Conservation (phyloP, 1,284 basidiomycete genomes). For the Gymnopus androsaceus region DNA sequence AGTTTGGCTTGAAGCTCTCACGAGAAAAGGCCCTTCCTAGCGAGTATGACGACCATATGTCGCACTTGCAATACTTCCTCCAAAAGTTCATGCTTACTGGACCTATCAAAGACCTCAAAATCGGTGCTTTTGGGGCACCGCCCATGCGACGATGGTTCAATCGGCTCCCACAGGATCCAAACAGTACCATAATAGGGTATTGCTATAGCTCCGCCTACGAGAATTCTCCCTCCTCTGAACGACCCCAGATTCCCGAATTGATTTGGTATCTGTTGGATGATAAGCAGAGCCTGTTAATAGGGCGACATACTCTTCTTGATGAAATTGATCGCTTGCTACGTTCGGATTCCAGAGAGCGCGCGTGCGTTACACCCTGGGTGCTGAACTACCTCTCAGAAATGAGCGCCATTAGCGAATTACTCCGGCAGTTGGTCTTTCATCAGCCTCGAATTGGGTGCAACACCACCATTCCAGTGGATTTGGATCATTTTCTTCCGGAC, state of each 20-base stretch:
- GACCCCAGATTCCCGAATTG: not conserved
- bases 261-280: not conserved
- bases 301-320: not conserved
- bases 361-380: not conserved
- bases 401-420: not conserved
- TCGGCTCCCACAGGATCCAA: not conserved
- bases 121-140: not conserved
- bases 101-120: not conserved
- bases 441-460: not conserved
- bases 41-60: not conserved
- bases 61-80: not conserved
- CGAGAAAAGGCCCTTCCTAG: not conserved
- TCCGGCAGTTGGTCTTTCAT: not conserved
- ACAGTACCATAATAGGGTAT: not conserved
- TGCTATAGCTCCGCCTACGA: not conserved
- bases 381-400: not conserved
- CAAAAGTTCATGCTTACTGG: not conserved
- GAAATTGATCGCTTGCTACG: not conserved
- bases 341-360: not conserved
- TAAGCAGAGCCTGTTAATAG: not conserved
- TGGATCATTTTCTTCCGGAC: not conserved
- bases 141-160: not conserved
- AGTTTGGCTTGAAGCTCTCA: not conserved
- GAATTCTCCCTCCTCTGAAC: not conserved
- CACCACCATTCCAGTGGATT: not conserved